Base-by-base conservation (phyloP, 2,329 filamentous ascomycete species). In the Aaosphaeria pasadenensis region DNA sequence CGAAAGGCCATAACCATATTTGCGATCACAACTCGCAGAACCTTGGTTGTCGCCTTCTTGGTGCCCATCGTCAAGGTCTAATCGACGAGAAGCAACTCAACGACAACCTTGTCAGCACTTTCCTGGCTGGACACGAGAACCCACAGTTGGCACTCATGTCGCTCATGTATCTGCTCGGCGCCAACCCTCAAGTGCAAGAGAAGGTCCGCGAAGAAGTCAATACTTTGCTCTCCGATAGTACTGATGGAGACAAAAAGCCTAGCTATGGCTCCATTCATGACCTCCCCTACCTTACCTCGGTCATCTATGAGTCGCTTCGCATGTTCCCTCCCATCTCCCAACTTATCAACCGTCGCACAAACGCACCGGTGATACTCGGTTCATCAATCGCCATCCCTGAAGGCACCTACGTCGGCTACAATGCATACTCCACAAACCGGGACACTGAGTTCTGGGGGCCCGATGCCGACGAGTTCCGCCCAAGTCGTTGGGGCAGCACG, bases 311-410 rank as follows among this genome's bases (percentile, higher is more conserved):
- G 45, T 61, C 67, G 24, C 67, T 79, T 9, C 74, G 77, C 2
- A 65, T 80, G 41, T 77, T 74, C 47, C 77, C 77, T 0, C 76
- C 77, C 6, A 72, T 80, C 44, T 72, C 68, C 0, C 76, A 79
- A 49, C 64, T 80, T 39, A 73, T 79, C 53, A 79, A 79, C 46
- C 70, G 76, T 5, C 45, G 57, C 29, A 68, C 69, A 4, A 70
- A 69, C 0, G 51, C 55, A 2, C 56, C 69, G 0, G 60, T 66
- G 9, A 50, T 41, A 1, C 54, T 66, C 4, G 59, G 62, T 38
- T 53, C 50, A 31, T 46, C 51, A 4, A 56, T 64, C 13, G 41
- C 51, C 1, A 42, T 66, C 11, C 58, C 60, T 2, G 50, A 45
- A 1, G 59, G 58, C 24, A 55, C 57, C 3, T 66, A 62, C 35